Evolutionary conservation across 768 basidiomycete genomes (phyloP).

Genomic region (Phylloporus arenicola): DNA sequence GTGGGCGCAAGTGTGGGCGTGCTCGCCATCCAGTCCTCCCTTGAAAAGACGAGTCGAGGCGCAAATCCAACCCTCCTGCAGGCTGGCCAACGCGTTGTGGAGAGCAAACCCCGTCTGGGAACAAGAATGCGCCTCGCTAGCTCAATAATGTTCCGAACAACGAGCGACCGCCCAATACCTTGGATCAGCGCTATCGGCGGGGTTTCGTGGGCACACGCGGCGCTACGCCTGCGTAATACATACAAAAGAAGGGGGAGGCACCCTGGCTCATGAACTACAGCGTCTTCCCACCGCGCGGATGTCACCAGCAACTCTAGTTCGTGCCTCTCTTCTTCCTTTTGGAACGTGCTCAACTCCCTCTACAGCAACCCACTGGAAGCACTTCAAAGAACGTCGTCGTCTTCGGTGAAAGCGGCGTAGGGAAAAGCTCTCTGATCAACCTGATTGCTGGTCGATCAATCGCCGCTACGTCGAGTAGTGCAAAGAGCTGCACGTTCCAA

Average conservation of each 20-base stretch:
- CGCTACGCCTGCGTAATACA: conserved; percentile 7
- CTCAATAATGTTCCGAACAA: conserved; percentile 6
- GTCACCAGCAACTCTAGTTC: conserved; percentile 14
- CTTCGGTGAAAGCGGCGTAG: conserved; percentile 28
- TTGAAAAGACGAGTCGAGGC: background rate
- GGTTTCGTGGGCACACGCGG: conserved; percentile 12
- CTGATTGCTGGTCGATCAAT: conserved; percentile 37
- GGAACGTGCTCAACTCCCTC: conserved; percentile 3
- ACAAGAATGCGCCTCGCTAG: no score
- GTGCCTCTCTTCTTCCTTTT: background rate
- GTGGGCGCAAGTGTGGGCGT: no score
- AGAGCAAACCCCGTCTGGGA: background rate
- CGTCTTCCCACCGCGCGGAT: conserved; percentile 14
- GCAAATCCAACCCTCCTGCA: conserved; percentile 22
- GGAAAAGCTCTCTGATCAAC: conserved; percentile 42
- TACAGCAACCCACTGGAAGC: conserved; percentile 7
- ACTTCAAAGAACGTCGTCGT: conserved; percentile 23
- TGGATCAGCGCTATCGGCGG: conserved; percentile 21
- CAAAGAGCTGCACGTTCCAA: conserved; percentile 32
- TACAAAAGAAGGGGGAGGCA: conserved; percentile 16
- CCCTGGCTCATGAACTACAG: conserved; percentile 4
- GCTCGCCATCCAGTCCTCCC: conserved; percentile 1
- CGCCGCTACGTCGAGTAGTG: conserved; percentile 30
- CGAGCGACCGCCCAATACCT: background rate
- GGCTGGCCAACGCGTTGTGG: conserved; percentile 21